Percentiles rank a stretch among this genome's conserved stretches.
phyloP scores from a whole-genome alignment of 257 asterid species.

The Solanum sitiens region DNA sequence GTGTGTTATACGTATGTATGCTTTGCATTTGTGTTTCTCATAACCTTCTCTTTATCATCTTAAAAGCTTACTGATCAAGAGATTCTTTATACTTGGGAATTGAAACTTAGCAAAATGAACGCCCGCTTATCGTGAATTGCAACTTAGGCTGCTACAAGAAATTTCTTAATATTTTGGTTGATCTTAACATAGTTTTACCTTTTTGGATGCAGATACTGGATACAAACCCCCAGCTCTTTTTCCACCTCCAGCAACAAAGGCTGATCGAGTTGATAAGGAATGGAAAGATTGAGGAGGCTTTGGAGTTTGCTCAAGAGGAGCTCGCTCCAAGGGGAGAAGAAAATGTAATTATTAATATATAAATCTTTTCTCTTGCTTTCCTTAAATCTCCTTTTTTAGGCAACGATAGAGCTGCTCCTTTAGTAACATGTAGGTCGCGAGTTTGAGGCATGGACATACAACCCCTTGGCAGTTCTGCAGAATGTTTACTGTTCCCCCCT shows the following conservation, averaged over 20 bases:
- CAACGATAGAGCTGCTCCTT: neutral
- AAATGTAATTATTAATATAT: constrained; percentile 36
- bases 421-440: neutral
- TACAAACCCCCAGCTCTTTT: constrained; percentile 78
- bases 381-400: neutral
- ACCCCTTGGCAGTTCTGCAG: neutral
- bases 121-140: neutral
- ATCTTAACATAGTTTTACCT: neutral
- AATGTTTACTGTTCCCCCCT: neutral
- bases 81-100: neutral
- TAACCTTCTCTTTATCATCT: neutral
- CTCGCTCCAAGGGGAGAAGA: constrained; percentile 95
- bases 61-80: neutral
- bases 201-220: constrained; percentile 68
- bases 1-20: neutral
- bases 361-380: neutral
- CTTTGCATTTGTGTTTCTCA: neutral
- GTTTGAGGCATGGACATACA: neutral
- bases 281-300: constrained; percentile 74
- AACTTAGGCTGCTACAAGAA: neutral
- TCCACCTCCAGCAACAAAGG: constrained; percentile 90
- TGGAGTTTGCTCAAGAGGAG: constrained; percentile 91
- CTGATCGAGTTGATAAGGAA: constrained; percentile 75
- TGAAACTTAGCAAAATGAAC: neutral
- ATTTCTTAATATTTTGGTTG: neutral